Evolutionary conservation across 2,329 filamentous ascomycete genomes (phyloP), one percentile per base, ranked within the genome.

Genomic region (Pseudocercospora cruenta): DNA sequence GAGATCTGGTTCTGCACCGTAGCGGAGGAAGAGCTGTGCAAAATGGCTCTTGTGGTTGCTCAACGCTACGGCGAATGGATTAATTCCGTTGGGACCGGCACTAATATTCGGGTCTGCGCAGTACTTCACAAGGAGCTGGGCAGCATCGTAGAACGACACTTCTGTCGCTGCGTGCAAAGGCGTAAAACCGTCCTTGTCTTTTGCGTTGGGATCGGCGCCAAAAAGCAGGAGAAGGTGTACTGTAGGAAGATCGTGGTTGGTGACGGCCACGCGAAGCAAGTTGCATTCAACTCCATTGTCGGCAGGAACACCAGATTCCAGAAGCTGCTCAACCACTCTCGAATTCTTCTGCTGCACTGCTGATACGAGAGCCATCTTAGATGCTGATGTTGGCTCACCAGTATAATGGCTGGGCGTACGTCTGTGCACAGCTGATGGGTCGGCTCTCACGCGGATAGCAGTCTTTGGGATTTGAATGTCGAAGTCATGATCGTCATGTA

Each of bases 81-180:
- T 84, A 67, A 89, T 87, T 3, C 81, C 76, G 9, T 85, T 82
- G 0, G 82, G 76, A 0, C 86, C 83, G 1, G 81, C 79, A 1
- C 80, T 76, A 54, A 86, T 79, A 72, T 87, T 87, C 9, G 84
- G 83, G 73, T 87, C 86, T 16, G 86, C 86, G 10, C 88, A 87
- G 67, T 91, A 90, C 77, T 90, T 89, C 69, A 89, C 81, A 4
- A 91, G 82, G 59, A 85, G 78, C 31, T 84, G 84, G 0, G 87
- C 86, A 2, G 84, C 87, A 22, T 86, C 85, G 47, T 86, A 74
- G 73, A 86, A 87, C 0, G 81, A 82, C 10, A 58, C 66, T 82
- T 82, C 70, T 14, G 74, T 76, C 9, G 74, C 73, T 5, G 74
- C 83, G 72, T 88, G 89, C 1, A 91, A 81, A 0, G 88, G 84